Percentiles rank a stretch among this genome's conserved stretches.
Conservation (phyloP, 2,329 filamentous ascomycete genomes). For the Colletotrichum lentis region DNA sequence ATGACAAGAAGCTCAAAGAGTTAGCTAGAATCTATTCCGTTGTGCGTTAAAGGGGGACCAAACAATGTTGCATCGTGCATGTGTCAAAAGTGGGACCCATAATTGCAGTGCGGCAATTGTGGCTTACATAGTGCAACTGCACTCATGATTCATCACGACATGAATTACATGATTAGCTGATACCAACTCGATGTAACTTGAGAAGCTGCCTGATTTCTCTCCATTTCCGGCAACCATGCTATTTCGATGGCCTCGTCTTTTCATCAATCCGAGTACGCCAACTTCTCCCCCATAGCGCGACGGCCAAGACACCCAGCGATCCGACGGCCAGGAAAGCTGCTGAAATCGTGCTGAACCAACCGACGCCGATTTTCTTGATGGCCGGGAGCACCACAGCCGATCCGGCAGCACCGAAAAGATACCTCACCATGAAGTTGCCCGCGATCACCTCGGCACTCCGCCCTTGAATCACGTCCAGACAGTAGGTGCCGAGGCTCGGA, state of each 20-base stretch:
- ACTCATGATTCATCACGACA: too few species aligned
- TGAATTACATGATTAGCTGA: too few species aligned
- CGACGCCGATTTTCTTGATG: conserved; percentile 77
- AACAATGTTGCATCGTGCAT: too few species aligned
- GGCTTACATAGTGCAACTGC: too few species aligned
- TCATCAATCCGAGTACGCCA: conserved; percentile 28
- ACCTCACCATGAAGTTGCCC: conserved; percentile 81
- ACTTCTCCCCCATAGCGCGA: conserved; percentile 28
- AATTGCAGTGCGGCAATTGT: too few species aligned
- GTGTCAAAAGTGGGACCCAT: too few species aligned
- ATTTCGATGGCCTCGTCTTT: background rate
- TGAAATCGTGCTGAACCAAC: conserved; percentile 81
- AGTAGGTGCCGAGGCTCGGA: conserved; percentile 70
- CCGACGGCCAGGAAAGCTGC: conserved; percentile 33
- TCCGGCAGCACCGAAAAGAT: conserved; percentile 75
- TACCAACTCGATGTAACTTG: too few species aligned
- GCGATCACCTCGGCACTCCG: conserved; percentile 55
- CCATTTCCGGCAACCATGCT: background rate
- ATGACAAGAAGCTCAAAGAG: too few species aligned
- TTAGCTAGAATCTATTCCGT: too few species aligned
- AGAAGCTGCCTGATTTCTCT: background rate
- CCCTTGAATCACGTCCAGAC: conserved; percentile 36
- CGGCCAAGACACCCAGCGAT: conserved; percentile 39
- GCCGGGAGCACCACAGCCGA: conserved; percentile 78
- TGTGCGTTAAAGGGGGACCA: too few species aligned